Evolutionary conservation across 305 asterid species (phyloP), one percentile per base, ranked within the genome.

Genomic region (Fraxinus nigra): DNA sequence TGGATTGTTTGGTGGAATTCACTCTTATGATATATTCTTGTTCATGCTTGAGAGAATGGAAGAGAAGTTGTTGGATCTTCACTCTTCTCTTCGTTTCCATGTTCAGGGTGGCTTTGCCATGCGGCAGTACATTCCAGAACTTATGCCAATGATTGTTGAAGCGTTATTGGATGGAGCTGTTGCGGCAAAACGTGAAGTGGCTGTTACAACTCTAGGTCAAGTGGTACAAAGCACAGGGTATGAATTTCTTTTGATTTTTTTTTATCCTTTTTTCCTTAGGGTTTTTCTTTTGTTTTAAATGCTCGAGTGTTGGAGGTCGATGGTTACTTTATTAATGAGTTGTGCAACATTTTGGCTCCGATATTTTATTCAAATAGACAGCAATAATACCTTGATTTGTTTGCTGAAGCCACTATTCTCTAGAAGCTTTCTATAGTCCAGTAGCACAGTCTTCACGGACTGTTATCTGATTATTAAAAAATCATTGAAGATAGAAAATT

Each of bases 171-270:
- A 96, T 87, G 94, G 98, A 59, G 97, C 98, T 83, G 97, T 98
- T 79, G 98, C 94, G 84, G 83, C 87, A 84, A 96, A 96, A 89
- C 99, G 99, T 59, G 98, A 96, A 90, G 99, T 96, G 83, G 98
- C 99, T 37, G 97, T 96, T 81, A 91, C 97, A 76, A 96, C 99
- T 78, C 98, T 96, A 35, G 99, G 99, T 85, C 99, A 96, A 89
- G 98, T 96, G 86, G 98, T 96, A 74, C 99, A 96, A 86, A 96
- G 99, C 90, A 96, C 99, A 4, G 99, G 99, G 99, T 94, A 90
- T 81, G 93, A 18, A 20, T 85, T 70, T 20, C 79, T 56, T 79
- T 80, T 82, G 34, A 83, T 85, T 78, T 61, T 13, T 70, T 43
- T 69, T 67, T 24, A 20, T 78, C 43, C 79, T 77, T 78, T 56